Evolutionary conservation across 176 grass and related monocot species (phyloP).

Genomic region (Secale cereale): DNA sequence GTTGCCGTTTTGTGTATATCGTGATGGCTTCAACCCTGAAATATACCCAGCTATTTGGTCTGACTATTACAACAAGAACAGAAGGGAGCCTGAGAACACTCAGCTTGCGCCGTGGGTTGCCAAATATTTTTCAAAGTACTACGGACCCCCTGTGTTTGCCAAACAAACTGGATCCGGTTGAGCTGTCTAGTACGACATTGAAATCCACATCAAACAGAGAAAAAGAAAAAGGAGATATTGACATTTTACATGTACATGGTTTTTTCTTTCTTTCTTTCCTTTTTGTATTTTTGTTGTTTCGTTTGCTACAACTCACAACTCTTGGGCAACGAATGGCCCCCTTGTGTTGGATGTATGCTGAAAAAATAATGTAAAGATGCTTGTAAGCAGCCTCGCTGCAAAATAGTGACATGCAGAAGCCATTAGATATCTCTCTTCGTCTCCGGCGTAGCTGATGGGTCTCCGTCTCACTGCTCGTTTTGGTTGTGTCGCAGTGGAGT

Average conservation of each 20-base stretch:
- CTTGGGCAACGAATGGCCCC: slow-evolving; percentile 34
- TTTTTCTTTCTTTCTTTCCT: not conserved
- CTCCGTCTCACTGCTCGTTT: no score
- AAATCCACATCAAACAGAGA: slow-evolving; percentile 25
- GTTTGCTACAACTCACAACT: slow-evolving; percentile 27
- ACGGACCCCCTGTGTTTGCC: slow-evolving; percentile 21
- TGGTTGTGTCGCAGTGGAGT: no score
- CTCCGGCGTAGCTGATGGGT: not conserved
- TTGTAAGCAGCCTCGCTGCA: slow-evolving; percentile 25
- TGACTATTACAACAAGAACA: slow-evolving; percentile 76
- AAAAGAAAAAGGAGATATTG: slow-evolving; percentile 5
- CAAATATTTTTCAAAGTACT: slow-evolving; percentile 69
- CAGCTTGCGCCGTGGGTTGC: slow-evolving; percentile 92
- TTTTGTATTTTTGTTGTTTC: slow-evolving; percentile 15
- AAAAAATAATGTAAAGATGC: slow-evolving; percentile 52
- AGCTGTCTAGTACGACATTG: slow-evolving; percentile 3
- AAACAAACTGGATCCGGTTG: slow-evolving; percentile 16
- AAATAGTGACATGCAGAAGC: slow-evolving; percentile 35
- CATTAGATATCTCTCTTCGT: slow-evolving; percentile 6
- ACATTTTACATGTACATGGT: slow-evolving; percentile 50
- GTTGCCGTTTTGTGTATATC: slow-evolving; percentile 89
- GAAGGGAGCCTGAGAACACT: slow-evolving; percentile 84
- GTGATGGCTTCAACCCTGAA: slow-evolving; percentile 65
- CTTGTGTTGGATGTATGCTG: slow-evolving; percentile 37
- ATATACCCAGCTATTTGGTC: slow-evolving; percentile 81